These are phyloP conservation scores for Aspergillus nomiae DNA, from an alignment of 2,329 filamentous ascomycete genomes.

Conservation along the genomic window DNA sequence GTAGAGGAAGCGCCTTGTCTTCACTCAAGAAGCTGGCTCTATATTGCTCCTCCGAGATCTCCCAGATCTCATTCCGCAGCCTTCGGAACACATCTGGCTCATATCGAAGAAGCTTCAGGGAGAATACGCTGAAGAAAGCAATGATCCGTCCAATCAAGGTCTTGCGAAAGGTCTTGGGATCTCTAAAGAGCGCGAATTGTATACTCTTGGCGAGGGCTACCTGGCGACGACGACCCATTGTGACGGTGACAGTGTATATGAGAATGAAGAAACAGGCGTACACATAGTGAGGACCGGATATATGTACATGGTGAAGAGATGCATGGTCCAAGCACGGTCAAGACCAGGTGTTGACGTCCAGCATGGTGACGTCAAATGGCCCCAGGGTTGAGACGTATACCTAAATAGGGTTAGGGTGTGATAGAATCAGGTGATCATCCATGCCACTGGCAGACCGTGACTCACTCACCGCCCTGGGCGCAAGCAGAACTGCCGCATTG, in stretches of 20 bases:
- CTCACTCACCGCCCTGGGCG: constrained; percentile 32
- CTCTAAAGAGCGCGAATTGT: constrained; percentile 30
- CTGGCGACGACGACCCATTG: constrained; percentile 29
- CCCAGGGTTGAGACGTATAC: background rate
- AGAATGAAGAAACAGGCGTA: background rate
- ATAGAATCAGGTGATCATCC: constrained; percentile 12
- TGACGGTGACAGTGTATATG: background rate
- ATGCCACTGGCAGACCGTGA: constrained; percentile 9
- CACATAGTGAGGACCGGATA: background rate
- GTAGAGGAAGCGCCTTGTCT: constrained; percentile 47
- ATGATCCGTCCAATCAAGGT: constrained; percentile 49
- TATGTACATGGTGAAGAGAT: background rate
- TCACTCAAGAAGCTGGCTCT: constrained; percentile 52
- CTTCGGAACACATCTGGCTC: constrained; percentile 53
- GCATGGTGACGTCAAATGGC: constrained; percentile 20
- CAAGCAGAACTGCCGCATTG: constrained; percentile 25
- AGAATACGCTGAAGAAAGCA: constrained; percentile 58
- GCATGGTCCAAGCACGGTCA: background rate
- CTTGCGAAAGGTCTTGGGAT: constrained; percentile 29
- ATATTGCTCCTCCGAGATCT: constrained; percentile 58
- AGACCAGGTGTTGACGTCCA: background rate
- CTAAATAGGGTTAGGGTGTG: constrained; percentile 18
- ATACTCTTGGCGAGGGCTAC: constrained; percentile 33
- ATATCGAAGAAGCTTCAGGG: constrained; percentile 51
- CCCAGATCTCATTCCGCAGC: constrained; percentile 56